Percentiles rank a stretch among this genome's conserved stretches.
Evolutionary conservation across 2,329 filamentous ascomycete genomes (phyloP).

Genomic region (Claviceps capensis): DNA sequence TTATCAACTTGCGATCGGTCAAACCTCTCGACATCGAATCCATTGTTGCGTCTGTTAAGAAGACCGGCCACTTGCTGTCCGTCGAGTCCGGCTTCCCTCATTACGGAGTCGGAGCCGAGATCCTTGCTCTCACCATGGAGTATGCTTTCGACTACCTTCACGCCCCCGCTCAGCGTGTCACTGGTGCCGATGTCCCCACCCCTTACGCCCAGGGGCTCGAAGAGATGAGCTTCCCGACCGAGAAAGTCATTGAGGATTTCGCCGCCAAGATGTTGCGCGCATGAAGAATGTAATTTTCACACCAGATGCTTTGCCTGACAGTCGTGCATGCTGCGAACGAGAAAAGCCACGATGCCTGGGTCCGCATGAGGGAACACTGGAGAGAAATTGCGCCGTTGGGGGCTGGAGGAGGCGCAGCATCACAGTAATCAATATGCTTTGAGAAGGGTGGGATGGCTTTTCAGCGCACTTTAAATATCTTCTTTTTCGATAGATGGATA

Average conservation of each 20-base stretch:
- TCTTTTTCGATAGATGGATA: constrained; percentile 22
- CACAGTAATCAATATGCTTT: constrained; percentile 2
- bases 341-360: background rate
- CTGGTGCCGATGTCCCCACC: constrained; percentile 92
- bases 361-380: background rate
- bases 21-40: constrained; percentile 93
- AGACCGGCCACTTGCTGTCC: constrained; percentile 81
- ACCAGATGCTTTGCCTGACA: background rate
- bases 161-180: constrained; percentile 84
- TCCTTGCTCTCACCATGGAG: constrained; percentile 89
- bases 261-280: constrained; percentile 78
- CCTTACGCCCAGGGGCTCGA: constrained; percentile 89
- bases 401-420: constrained; percentile 5
- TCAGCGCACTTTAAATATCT: constrained; percentile 10
- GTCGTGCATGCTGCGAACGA: background rate
- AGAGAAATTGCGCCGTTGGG: constrained; percentile 1
- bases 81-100: constrained; percentile 95
- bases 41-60: constrained; percentile 96
- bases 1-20: constrained; percentile 94
- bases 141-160: constrained; percentile 97
- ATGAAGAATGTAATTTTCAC: constrained; percentile 29
- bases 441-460: constrained; percentile 9
- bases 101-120: constrained; percentile 85
- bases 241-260: constrained; percentile 75
- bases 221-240: constrained; percentile 88